These are phyloP conservation scores for Dianthus caryophyllus DNA, from an alignment of 148 eudicot genomes.

Conservation along the genomic window DNA sequence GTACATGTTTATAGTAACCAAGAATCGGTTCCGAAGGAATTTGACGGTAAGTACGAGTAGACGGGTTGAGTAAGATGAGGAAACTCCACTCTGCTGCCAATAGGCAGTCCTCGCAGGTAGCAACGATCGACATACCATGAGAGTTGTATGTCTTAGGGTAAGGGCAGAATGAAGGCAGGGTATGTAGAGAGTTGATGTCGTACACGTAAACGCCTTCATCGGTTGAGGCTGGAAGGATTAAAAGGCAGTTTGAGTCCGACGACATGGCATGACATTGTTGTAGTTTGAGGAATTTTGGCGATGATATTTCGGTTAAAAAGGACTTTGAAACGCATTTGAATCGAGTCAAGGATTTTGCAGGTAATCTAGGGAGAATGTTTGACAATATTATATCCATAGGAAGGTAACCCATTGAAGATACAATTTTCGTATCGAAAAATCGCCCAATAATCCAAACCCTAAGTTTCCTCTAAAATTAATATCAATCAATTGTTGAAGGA, in stretches of 20 bases:
- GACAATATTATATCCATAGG: background rate
- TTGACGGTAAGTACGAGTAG: conserved; percentile 4
- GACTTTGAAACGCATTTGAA: conserved; percentile 5
- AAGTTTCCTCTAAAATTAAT: no score
- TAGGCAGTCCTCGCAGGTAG: background rate
- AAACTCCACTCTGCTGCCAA: no score
- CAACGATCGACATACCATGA: background rate
- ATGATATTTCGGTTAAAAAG: background rate
- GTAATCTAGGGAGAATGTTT: background rate
- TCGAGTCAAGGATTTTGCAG: background rate
- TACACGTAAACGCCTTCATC: no score
- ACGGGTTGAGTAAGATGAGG: background rate
- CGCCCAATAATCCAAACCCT: no score
- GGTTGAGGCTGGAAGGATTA: background rate
- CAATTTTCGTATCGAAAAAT: no score
- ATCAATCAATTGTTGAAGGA: no score
- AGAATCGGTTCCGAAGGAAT: no score
- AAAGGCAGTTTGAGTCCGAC: background rate
- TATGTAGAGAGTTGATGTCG: background rate
- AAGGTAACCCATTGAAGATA: no score
- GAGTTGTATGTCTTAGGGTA: background rate
- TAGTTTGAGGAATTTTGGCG: background rate
- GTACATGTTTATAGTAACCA: no score
- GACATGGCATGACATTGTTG: background rate
- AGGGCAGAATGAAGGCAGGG: background rate